A percentile compares a stretch with the other conserved stretches of the same genome.
Evolutionary conservation across 1,139 yeast genomes (phyloP).

Genomic region (Chernovozyma aurita): DNA sequence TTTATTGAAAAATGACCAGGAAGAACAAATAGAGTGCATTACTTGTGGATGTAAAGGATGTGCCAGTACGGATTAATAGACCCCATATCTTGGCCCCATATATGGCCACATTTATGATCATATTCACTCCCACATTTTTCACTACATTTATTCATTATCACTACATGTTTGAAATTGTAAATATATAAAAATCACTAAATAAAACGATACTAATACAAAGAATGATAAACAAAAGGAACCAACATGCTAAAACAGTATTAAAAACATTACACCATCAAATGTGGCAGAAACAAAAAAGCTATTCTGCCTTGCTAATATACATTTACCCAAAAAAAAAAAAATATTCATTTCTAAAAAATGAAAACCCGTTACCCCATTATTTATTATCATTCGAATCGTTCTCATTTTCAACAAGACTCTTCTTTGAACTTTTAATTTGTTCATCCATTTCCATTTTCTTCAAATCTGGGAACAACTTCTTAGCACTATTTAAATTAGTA

Average conservation of each 20-base stretch:
- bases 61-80: constrained; percentile 63
- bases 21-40: constrained; percentile 52
- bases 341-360: no score
- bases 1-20: constrained; percentile 33
- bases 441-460: constrained; percentile 11
- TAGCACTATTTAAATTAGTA: constrained; percentile 11
- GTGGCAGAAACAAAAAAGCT: no score
- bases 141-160: no score
- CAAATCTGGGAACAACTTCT: constrained; percentile 19
- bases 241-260: not conserved
- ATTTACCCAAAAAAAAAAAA: constrained; percentile 1
- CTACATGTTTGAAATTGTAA: no score
- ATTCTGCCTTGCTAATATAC: constrained; percentile 1
- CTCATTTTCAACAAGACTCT: constrained; percentile 6
- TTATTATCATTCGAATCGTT: constrained; percentile 5
- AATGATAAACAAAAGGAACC: not conserved
- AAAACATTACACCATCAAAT: not conserved
- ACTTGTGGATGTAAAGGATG: constrained; percentile 92
- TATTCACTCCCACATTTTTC: no score
- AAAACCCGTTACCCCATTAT: no score
- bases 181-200: no score
- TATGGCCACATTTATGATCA: no score
- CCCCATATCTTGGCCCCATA: no score
- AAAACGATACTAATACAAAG: not conserved
- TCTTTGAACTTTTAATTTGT: constrained; percentile 3